These are phyloP conservation scores for Starmerella bacillaris DNA, from an alignment of 805 yeast species.

Conservation along the genomic window DNA sequence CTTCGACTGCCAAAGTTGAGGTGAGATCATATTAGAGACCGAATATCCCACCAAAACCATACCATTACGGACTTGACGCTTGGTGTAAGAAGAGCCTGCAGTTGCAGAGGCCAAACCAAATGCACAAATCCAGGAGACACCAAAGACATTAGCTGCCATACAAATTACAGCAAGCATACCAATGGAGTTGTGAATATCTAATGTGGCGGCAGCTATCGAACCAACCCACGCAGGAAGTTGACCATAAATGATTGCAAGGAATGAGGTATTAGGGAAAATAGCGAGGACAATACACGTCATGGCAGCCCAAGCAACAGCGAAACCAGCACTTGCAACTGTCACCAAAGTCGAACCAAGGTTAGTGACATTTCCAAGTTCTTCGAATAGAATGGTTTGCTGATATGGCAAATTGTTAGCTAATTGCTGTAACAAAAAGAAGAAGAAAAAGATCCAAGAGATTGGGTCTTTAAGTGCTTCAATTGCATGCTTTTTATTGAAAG, in stretches of 20 bases:
- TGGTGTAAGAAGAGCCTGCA: slow-evolving; percentile 34
- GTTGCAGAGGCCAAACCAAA: slow-evolving; percentile 29
- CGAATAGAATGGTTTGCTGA: slow-evolving; percentile 30
- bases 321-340: slow-evolving; percentile 32
- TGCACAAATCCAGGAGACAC: slow-evolving; percentile 16
- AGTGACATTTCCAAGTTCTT: slow-evolving; percentile 24
- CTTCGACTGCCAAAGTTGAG: slow-evolving; percentile 30
- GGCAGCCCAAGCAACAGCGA: slow-evolving; percentile 23
- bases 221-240: slow-evolving; percentile 27
- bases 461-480: slow-evolving; percentile 36
- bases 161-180: slow-evolving; percentile 28
- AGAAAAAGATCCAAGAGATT: slow-evolving; percentile 25
- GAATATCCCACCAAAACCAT: slow-evolving; percentile 31
- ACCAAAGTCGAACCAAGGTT: slow-evolving; percentile 32
- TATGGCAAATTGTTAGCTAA: slow-evolving; percentile 31
- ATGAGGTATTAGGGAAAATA: slow-evolving; percentile 22
- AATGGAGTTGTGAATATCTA: slow-evolving; percentile 27
- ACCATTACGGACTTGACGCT: slow-evolving; percentile 31
- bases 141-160: slow-evolving; percentile 26
- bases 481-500: slow-evolving; percentile 32
- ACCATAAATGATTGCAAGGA: slow-evolving; percentile 19
- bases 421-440: slow-evolving; percentile 27
- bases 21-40: slow-evolving; percentile 36
- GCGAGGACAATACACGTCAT: slow-evolving; percentile 22
- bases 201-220: slow-evolving; percentile 27